Base-by-base conservation (phyloP, 805 yeast genomes). In the Hemisphaericaspora nanyangensis region DNA sequence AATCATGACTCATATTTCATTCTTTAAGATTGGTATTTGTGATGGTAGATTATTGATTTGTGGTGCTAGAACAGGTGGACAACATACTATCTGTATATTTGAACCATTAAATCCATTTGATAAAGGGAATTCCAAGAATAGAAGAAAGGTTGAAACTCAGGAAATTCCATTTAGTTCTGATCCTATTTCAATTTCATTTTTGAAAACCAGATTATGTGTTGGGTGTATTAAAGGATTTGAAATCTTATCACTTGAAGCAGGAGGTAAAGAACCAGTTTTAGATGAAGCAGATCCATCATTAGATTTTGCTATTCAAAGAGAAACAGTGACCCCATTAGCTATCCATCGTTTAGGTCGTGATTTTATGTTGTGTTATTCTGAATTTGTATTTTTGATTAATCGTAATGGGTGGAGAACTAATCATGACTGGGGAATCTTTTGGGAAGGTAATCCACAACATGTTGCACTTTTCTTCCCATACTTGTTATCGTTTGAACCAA, bases 201-300 rank as follows among this genome's bases (percentile, higher is more conserved):
- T 93, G 61, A 87, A 89, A 56, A 81, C 90, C 4, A 85, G 84
- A 54, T 66, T 93, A 46, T 91, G 97, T 68, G 85, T 93, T 47
- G 99, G 99, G 18, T 93, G 99, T 54, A 82, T 95, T 20, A 87
- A 84, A 58, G 99, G 99, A 0, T 93, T 93, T 68, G 98, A 93
- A 65, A 88, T 93, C 54, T 89, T 93, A 27, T 84, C 95, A 13
- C 70, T 90, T 31, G 85, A 84, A 44, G 86, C 84, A 38, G 83
- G 86, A 43, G 85, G 81, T 43, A 88, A 85, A 61, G 97, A 93
- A 62, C 80, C 93, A 7, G 75, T 93, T 37, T 70, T 93, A 51
- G 98, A 93, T 64, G 96, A 96, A n/a, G 99, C 98, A 0, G 99
- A 93, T 56, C 95, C 98, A 0, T 88, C 97, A 15, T 71, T 93